Evolutionary conservation across 768 basidiomycete species (phyloP).

Genomic region (Tulasnella sp.): DNA sequence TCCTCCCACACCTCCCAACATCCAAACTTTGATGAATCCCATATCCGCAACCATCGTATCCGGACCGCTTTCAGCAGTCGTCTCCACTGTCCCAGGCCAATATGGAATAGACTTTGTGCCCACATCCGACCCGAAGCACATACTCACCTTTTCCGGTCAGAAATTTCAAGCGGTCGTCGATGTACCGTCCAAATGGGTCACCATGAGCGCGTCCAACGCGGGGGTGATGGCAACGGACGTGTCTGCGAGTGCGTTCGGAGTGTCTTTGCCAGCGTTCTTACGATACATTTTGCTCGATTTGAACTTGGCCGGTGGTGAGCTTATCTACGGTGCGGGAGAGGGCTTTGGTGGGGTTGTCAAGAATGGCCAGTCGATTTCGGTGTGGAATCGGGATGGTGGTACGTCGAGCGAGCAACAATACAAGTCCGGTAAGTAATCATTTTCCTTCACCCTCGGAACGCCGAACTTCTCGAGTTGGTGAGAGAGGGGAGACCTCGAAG

Average conservation of each 20-base stretch:
- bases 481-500: too few species aligned
- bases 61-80: slow-evolving; percentile 55
- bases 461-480: background rate
- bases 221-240: slow-evolving; percentile 51
- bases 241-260: slow-evolving; percentile 43
- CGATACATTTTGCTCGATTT: slow-evolving; percentile 39
- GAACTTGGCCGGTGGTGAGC: slow-evolving; percentile 60
- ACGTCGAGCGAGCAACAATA: slow-evolving; percentile 38
- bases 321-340: slow-evolving; percentile 67
- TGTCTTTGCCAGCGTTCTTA: slow-evolving; percentile 38
- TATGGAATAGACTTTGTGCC: slow-evolving; percentile 9
- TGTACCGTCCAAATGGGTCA: slow-evolving; percentile 28
- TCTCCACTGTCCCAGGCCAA: slow-evolving; percentile 19
- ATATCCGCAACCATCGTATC: slow-evolving; percentile 49
- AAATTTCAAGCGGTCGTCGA: slow-evolving; percentile 30
- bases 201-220: slow-evolving; percentile 36
- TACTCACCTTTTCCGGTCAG: slow-evolving; percentile 23
- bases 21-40: slow-evolving; percentile 31
- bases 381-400: slow-evolving; percentile 46
- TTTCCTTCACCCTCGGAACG: too few species aligned
- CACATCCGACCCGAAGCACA: slow-evolving; percentile 12
- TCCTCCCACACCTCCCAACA: slow-evolving; percentile 42
- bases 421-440: slow-evolving; percentile 26
- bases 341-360: slow-evolving; percentile 68
- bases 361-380: slow-evolving; percentile 42